phyloP scores from a whole-genome alignment of 78 protist genomes.

The Planoprotostelium fungivorum region DNA sequence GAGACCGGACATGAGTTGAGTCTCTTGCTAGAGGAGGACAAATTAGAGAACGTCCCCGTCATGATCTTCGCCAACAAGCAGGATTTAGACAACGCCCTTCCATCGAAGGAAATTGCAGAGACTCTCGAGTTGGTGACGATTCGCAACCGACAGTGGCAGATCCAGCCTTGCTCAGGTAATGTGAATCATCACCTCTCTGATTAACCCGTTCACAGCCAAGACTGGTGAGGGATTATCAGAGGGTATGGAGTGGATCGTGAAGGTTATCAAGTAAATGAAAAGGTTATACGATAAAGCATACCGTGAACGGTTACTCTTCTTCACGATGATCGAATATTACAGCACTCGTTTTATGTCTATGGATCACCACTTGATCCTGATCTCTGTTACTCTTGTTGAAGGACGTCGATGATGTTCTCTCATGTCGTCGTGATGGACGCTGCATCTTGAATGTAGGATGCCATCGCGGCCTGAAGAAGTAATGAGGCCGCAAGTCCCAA shows the following conservation, averaged over 20 bases:
- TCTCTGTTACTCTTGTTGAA: no score
- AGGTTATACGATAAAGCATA: no score
- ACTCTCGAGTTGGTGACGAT: conserved; percentile 12
- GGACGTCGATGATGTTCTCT: no score
- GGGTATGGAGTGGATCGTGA: conserved; percentile 15
- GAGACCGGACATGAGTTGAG: conserved; percentile 12
- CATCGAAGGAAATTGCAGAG: conserved; percentile 25
- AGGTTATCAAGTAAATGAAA: conserved; percentile 8
- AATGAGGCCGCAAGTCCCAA: no score
- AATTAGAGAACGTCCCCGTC: conserved; percentile 10
- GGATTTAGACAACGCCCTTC: conserved; percentile 39
- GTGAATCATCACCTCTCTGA: neutral
- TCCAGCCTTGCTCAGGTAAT: conserved; percentile 10
- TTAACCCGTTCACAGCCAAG: neutral
- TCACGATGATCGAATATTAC: no score
- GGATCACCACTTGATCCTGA: no score
- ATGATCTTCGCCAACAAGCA: conserved; percentile 29
- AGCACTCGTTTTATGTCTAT: no score
- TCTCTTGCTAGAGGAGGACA: neutral
- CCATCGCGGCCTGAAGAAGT: no score
- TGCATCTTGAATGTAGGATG: no score
- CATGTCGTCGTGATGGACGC: no score
- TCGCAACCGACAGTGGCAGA: conserved; percentile 32
- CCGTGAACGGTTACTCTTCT: no score
- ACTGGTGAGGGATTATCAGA: neutral